Evolutionary conservation across 192 early-diverging fungal species (phyloP).

Genomic region (Rhizophagus sp.): DNA sequence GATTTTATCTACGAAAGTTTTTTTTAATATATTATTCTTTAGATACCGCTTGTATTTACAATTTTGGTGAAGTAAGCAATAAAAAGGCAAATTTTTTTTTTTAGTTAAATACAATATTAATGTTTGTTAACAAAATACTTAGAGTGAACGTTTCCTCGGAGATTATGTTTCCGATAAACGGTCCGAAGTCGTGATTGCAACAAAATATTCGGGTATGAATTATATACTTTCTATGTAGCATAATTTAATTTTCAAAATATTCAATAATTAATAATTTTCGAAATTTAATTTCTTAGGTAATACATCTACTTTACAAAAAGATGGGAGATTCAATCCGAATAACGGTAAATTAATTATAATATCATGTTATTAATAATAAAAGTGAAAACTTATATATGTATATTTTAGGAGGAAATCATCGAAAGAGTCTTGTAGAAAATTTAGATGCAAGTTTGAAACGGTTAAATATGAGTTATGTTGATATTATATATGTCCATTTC

Average conservation of each 20-base stretch:
- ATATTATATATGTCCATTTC: conserved; percentile 48
- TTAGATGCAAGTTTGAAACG: conserved; percentile 57
- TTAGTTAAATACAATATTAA: neutral
- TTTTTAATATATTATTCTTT: neutral
- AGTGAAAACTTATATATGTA: conserved; percentile 12
- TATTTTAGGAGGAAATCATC: conserved; percentile 41
- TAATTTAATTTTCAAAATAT: too few relatives aligned
- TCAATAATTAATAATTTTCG: neutral
- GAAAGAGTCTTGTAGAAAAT: conserved; percentile 50
- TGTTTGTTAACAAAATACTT: neutral
- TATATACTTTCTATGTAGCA: neutral
- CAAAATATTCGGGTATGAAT: conserved; percentile 37
- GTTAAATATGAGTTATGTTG: conserved; percentile 47
- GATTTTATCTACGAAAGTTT: neutral
- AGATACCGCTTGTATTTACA: neutral
- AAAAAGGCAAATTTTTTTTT: neutral
- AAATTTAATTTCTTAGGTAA: neutral
- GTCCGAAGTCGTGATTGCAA: conserved; percentile 50
- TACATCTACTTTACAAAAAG: neutral
- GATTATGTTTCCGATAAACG: conserved; percentile 45
- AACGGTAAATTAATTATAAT: neutral
- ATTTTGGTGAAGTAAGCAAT: neutral
- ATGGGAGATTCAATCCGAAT: neutral
- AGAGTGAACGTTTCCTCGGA: conserved; percentile 45
- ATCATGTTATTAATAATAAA: neutral